These are phyloP conservation scores for Torulaspora globosa DNA, from an alignment of 1,139 yeast species.

Conservation along the genomic window DNA sequence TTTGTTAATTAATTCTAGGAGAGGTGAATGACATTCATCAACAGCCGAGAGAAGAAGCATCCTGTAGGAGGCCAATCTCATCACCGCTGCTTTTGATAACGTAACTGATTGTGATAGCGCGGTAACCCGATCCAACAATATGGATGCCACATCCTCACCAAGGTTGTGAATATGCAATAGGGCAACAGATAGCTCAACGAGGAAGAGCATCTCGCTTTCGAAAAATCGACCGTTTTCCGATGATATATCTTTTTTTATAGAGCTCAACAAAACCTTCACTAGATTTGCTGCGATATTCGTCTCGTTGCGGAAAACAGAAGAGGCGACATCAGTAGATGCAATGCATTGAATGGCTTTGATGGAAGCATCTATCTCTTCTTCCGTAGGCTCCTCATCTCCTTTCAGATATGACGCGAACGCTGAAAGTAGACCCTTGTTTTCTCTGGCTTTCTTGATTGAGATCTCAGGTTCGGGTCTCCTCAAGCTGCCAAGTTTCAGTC, in stretches of 20 bases:
- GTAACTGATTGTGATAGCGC: constrained; percentile 21
- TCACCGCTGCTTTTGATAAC: constrained; percentile 25
- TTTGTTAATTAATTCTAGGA: constrained; percentile 20
- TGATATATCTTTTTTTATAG: constrained; percentile 30
- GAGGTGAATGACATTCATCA: constrained; percentile 20
- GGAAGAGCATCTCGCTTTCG: constrained; percentile 53
- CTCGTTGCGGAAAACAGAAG: constrained; percentile 32
- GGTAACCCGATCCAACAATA: constrained; percentile 23
- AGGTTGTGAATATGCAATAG: constrained; percentile 47
- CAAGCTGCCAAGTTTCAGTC: constrained; percentile 48
- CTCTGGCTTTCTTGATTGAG: constrained; percentile 56
- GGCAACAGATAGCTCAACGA: constrained; percentile 53
- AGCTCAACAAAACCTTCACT: constrained; percentile 36
- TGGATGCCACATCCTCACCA: constrained; percentile 33
- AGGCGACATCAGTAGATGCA: constrained; percentile 55
- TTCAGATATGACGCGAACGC: constrained; percentile 89
- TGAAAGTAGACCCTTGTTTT: constrained; percentile 72
- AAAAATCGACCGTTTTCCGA: constrained; percentile 43
- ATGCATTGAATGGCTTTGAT: constrained; percentile 73
- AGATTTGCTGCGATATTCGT: constrained; percentile 26
- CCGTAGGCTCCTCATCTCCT: constrained; percentile 92
- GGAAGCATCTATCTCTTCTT: constrained; percentile 85
- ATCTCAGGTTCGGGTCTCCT: constrained; percentile 63
- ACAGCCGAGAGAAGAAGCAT: constrained; percentile 33
- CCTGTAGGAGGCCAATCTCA: constrained; percentile 33